Conservation (phyloP, 257 asterid genomes). For the Rhazya stricta region DNA sequence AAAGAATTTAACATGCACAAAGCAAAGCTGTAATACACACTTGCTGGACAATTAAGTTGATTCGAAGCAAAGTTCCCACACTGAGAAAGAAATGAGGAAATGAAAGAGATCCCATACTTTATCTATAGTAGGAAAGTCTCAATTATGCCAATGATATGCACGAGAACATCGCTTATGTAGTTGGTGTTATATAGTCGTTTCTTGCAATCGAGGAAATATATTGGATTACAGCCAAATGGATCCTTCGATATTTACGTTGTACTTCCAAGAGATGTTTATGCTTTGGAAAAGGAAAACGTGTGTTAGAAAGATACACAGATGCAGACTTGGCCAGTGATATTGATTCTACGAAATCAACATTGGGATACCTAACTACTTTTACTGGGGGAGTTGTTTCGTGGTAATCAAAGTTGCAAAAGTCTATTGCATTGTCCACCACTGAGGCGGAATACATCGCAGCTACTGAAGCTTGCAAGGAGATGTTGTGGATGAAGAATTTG, state of each 20-base stretch:
- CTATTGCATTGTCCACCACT: too few species aligned
- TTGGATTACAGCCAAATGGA: neutral
- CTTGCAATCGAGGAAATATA: neutral
- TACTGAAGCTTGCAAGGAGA: too few species aligned
- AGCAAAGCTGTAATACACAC: neutral
- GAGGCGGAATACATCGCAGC: too few species aligned
- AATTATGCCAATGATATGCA: conserved; percentile 1
- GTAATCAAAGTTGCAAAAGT: too few species aligned
- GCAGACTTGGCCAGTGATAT: too few species aligned
- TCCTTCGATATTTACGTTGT: neutral
- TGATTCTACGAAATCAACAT: too few species aligned
- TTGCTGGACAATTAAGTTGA: neutral
- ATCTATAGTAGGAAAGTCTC: neutral
- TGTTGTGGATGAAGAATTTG: too few species aligned
- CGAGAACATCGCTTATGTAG: neutral
- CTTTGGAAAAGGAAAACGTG: neutral
- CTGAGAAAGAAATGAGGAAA: neutral
- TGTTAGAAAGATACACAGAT: too few species aligned
- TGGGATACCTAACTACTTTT: too few species aligned
- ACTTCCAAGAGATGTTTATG: neutral
- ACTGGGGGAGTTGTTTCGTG: too few species aligned
- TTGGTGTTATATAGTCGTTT: neutral
- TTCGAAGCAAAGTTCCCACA: neutral
- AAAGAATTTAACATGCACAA: neutral
- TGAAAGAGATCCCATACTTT: neutral